Conservation (phyloP, 768 basidiomycete species). For the Leccinum variicolor region DNA sequence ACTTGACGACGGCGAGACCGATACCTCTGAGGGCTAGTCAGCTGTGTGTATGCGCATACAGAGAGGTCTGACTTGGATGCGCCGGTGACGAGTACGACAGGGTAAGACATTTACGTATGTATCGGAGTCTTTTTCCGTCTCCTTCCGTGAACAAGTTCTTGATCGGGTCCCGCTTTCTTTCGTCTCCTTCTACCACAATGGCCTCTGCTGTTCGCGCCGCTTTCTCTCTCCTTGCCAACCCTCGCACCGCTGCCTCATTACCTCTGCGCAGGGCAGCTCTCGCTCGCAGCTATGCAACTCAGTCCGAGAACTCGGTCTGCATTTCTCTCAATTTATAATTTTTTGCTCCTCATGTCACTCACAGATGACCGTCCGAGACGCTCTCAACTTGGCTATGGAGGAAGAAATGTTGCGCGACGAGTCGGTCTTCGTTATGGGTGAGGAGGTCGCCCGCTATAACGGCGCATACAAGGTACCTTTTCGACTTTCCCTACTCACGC, state of each 20-base stretch:
- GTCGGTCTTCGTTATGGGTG: slow-evolving; percentile 91
- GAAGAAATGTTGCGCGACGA: slow-evolving; percentile 99
- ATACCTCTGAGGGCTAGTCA: slow-evolving; percentile 49
- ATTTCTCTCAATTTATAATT: slow-evolving; percentile 16
- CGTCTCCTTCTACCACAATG: slow-evolving; percentile 39
- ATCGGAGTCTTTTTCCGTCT: slow-evolving; percentile 18
- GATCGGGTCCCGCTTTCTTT: slow-evolving; percentile 3
- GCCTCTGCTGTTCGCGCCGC: slow-evolving; percentile 49
- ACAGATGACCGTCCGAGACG: slow-evolving; percentile 98
- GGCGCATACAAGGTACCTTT: slow-evolving; percentile 87
- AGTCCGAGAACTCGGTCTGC: slow-evolving; percentile 48
- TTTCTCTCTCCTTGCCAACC: slow-evolving; percentile 56
- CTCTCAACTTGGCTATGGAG: slow-evolving; percentile 97
- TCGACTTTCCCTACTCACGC: not conserved
- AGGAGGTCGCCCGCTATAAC: slow-evolving; percentile 98
- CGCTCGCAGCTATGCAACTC: slow-evolving; percentile 64
- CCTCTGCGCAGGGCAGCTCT: slow-evolving; percentile 41
- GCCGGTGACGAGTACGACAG: slow-evolving; percentile 78
- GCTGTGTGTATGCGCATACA: not conserved
- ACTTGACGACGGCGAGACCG: slow-evolving; percentile 73
- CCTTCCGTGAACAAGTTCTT: slow-evolving; percentile 19
- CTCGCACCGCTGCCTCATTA: slow-evolving; percentile 42
- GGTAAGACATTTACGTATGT: slow-evolving; percentile 32
- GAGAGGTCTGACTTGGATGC: slow-evolving; percentile 62
- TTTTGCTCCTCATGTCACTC: slow-evolving; percentile 12